These are phyloP conservation scores for Phragmites australis DNA, from an alignment of 176 grass and related monocot species.

Conservation along the genomic window DNA sequence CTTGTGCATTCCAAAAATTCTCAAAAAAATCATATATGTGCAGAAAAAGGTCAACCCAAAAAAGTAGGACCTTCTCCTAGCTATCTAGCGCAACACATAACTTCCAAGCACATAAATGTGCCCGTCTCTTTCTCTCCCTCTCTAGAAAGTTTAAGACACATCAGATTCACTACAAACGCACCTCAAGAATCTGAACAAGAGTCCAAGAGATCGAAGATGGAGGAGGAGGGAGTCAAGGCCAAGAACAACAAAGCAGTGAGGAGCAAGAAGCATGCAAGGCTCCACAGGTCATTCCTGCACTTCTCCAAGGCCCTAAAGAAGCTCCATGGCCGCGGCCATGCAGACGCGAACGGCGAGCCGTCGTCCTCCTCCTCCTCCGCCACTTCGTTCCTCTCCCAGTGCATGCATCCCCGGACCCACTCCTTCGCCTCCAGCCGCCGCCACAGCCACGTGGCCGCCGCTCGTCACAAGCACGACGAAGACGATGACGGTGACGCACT, in stretches of 20 bases:
- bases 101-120: no score
- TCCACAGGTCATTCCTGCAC: neutral
- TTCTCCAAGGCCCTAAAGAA: slow-evolving; percentile 19
- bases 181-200: neutral
- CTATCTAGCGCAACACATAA: no score
- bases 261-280: neutral
- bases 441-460: neutral
- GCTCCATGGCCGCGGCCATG: slow-evolving; percentile 13
- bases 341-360: neutral
- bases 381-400: slow-evolving; percentile 34
- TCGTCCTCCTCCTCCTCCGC: neutral
- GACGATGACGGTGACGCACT: neutral
- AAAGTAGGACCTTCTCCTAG: no score
- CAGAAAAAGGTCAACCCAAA: no score
- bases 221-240: neutral
- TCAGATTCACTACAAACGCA: neutral
- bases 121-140: neutral
- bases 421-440: slow-evolving; percentile 29
- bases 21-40: no score
- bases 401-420: slow-evolving; percentile 47
- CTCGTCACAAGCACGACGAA: neutral
- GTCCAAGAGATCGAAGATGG: neutral
- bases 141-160: neutral
- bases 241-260: neutral
- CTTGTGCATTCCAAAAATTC: no score